These are phyloP conservation scores for Senecio squalidus DNA, from an alignment of 140 eudicot genomes.

Conservation along the genomic window DNA sequence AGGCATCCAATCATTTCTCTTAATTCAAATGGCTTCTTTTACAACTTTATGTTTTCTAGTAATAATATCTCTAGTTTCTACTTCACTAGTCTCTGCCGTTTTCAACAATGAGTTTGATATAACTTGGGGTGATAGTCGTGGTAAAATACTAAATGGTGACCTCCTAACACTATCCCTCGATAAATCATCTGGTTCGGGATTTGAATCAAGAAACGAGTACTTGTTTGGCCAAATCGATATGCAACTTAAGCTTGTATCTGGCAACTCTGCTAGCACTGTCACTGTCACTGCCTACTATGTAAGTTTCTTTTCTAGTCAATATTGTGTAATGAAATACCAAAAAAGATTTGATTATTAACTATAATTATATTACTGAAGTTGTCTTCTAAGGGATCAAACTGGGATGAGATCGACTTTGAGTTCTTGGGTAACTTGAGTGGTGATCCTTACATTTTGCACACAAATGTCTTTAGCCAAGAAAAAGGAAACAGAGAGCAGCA, in stretches of 20 bases:
- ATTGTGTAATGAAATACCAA: no score
- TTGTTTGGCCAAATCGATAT: constrained; percentile 43
- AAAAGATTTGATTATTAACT: no score
- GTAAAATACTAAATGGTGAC: constrained; percentile 35
- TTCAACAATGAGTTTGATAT: constrained; percentile 43
- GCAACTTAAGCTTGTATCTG: constrained; percentile 57
- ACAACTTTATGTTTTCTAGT: neutral
- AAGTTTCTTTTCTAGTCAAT: neutral
- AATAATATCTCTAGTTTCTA: neutral
- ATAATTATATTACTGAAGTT: constrained; percentile 28
- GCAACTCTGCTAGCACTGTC: constrained; percentile 57
- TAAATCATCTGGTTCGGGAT: constrained; percentile 53
- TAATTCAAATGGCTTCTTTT: constrained; percentile 12
- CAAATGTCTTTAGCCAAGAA: constrained; percentile 61
- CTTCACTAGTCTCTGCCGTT: constrained; percentile 22
- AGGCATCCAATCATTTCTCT: no score
- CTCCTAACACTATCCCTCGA: constrained; percentile 53
- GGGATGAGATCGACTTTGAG: constrained; percentile 66
- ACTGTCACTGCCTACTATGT: constrained; percentile 58
- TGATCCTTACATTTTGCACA: constrained; percentile 53
- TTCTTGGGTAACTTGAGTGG: constrained; percentile 65
- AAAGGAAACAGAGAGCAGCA: constrained; percentile 68
- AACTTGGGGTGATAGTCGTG: constrained; percentile 61
- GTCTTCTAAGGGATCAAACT: constrained; percentile 54
- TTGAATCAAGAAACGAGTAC: constrained; percentile 48